phyloP scores from a whole-genome alignment of 2,329 filamentous ascomycete species.

The Fusarium nurragi region DNA sequence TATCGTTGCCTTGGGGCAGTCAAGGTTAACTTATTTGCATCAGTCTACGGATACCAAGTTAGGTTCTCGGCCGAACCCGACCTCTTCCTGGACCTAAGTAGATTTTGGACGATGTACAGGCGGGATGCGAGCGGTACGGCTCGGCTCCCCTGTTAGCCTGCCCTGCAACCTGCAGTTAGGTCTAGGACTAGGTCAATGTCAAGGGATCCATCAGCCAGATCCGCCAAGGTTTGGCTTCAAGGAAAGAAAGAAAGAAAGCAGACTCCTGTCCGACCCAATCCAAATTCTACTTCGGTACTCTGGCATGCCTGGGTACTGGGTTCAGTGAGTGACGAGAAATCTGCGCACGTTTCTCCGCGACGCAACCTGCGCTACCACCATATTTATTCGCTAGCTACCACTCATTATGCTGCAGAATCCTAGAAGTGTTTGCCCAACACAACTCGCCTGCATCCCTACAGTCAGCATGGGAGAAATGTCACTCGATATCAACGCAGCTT shows the following conservation, averaged over 20 bases:
- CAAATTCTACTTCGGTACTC: not conserved
- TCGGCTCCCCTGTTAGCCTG: slow-evolving; percentile 38
- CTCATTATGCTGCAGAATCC: not conserved
- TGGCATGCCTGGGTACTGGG: not conserved
- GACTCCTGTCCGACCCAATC: not conserved
- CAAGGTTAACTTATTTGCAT: slow-evolving; percentile 7
- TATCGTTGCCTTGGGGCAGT: not conserved
- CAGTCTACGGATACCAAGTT: not conserved
- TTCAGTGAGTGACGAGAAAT: not conserved
- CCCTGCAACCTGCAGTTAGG: slow-evolving; percentile 31
- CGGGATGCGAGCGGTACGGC: slow-evolving; percentile 40
- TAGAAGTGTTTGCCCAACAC: not conserved
- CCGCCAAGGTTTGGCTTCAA: slow-evolving; percentile 20
- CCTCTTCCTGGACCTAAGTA: slow-evolving; percentile 17
- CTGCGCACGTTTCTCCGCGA: slow-evolving; percentile 4
- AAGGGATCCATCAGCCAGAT: slow-evolving; percentile 24
- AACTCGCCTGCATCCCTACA: not conserved
- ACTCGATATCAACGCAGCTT: not conserved
- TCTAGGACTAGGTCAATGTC: slow-evolving; percentile 4
- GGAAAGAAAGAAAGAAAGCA: not conserved
- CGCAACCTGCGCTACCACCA: not conserved
- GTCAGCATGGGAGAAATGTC: not conserved
- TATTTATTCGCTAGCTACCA: not conserved
- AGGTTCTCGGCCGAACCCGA: slow-evolving; percentile 32
- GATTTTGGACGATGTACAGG: slow-evolving; percentile 28